Evolutionary conservation across 331 rosid species (phyloP).

Genomic region (Acacia pycnantha): DNA sequence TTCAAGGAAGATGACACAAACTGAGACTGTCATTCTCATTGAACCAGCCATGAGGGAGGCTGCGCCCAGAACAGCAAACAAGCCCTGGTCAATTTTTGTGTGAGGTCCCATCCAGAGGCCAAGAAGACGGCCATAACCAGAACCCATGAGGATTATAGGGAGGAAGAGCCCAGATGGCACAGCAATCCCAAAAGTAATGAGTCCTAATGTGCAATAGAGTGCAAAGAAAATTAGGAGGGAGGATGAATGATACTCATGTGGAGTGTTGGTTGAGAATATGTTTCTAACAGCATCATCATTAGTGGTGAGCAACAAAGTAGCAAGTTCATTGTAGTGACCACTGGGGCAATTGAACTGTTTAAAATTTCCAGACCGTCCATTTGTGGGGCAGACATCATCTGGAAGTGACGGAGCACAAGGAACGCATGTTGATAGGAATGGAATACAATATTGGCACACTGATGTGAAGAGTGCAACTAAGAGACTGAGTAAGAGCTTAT

Average conservation of each 20-base stretch:
- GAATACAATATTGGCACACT: conserved; percentile 73
- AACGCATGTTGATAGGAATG: conserved; percentile 71
- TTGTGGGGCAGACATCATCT: conserved; percentile 61
- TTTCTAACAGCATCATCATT: conserved; percentile 91
- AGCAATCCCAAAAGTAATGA: conserved; percentile 84
- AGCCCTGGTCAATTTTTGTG: conserved; percentile 77
- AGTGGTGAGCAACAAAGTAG: conserved; percentile 81
- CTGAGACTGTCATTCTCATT: conserved; percentile 91
- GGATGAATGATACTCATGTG: conserved; percentile 56
- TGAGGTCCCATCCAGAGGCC: conserved; percentile 66
- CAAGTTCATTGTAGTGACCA: conserved; percentile 86
- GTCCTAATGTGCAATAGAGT: conserved; percentile 64
- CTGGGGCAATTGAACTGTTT: conserved; percentile 84
- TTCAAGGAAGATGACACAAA: conserved; percentile 91
- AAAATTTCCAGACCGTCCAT: conserved; percentile 74
- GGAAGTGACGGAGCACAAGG: conserved; percentile 61
- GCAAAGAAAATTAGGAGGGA: conserved; percentile 74
- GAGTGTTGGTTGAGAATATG: conserved; percentile 78
- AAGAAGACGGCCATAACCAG: conserved; percentile 83
- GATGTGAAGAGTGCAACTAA: conserved; percentile 70
- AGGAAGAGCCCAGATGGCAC: conserved; percentile 96
- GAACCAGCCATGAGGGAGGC: conserved; percentile 96
- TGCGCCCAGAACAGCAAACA: conserved; percentile 86
- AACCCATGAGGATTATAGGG: conserved; percentile 91
- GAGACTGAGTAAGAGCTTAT: conserved; percentile 65